Base-by-base conservation (phyloP, 805 yeast species). In the Pichia eremophila region DNA sequence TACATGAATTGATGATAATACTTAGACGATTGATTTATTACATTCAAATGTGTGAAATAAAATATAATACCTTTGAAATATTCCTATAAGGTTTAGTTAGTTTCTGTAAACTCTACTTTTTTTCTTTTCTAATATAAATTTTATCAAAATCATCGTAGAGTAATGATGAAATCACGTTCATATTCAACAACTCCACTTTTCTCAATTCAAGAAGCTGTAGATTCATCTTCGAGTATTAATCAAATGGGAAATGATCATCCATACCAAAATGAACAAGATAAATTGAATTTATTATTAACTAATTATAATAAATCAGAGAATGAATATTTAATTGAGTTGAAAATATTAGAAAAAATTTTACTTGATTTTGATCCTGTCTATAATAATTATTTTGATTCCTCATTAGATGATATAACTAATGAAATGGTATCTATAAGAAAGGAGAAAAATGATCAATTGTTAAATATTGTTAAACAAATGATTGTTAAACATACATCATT, bases 371-470 rank as follows among this genome's bases (percentile, higher is more conserved):
- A 63, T 43, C 54, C 58, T 8, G 54, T 57, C 28, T 60, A 51
- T 50, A 55, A 62, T 48, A 57, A 54, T 45, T 63, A 62, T 46
- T 61, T 53, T 45, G 65, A 62, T 46, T 57, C 47, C n/a, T 55
- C 59, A 4, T 40, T 49, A 19, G 57, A 58, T 34, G 65, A 64
- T 41, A 54, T 56, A 12, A 49, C 58, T 7, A 53, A 52, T 17
- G 58, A 57, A 37, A 51, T 57, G 45, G 51, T 56, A 1, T 46
- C 44, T 22, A 18, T 32, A 12, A 54, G 66, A 41, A 53, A 47
- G 17, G 27, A 31, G 8, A 48, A 54, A 49, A 62, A 63, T 45
- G 22, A 47, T 9, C 47, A 46, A 7, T 48, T 62, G 27, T 39
- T 53, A 18, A 42, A 53, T 31, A 36, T 49, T 14, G 54, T 59